Base-by-base conservation (phyloP, 2,329 filamentous ascomycete genomes). In the Coniochaeta sp. region DNA sequence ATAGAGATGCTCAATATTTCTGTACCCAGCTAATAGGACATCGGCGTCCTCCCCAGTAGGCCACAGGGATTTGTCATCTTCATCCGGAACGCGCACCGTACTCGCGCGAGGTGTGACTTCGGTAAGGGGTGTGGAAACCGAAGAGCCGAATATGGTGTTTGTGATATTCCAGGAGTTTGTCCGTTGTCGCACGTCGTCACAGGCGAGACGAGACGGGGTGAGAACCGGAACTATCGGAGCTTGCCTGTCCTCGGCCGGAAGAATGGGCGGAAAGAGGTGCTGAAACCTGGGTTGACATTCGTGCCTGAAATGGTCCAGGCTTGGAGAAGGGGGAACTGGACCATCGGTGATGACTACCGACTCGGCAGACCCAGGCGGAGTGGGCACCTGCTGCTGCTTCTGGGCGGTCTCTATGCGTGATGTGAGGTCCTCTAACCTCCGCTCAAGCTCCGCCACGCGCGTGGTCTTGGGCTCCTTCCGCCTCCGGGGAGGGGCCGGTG, bases 391-490 rank as follows among this genome's bases (percentile, higher is more conserved):
- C 38, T 64, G 60, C 58, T 65, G 54, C 54, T 57, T 34, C 19
- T 38, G 31, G 4, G 54, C 66, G 12, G 66, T 66, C 62, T 75
- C 72, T 47, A 81, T 72, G 57, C 78, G 76, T 1, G 76, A 76
- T 2, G 77, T 79, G 60, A 82, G 70, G 67, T 81, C 77, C 61
- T 81, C 74, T 1, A 82, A 72, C 1, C 79, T 73, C 67, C 77
- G 77, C 68, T 82, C 79, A 12, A 82, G 72, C 68, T 81, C 79
- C 19, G 79, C 75, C 44, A 82, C 79, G 55, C 79, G 72, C 19
- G 77, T 81, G 17, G 78, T 72, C 68, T 78, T 80, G 47, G 75
- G 73, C 22, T 73, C 71, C 67, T 77, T 81, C 66, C 79, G 78
- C 58, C 74, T 72, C 52, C 79, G 75, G 2, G 79, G 76, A 58